These are phyloP conservation scores for Coprinellus micaceus DNA, from an alignment of 768 basidiomycete species.

Conservation along the genomic window DNA sequence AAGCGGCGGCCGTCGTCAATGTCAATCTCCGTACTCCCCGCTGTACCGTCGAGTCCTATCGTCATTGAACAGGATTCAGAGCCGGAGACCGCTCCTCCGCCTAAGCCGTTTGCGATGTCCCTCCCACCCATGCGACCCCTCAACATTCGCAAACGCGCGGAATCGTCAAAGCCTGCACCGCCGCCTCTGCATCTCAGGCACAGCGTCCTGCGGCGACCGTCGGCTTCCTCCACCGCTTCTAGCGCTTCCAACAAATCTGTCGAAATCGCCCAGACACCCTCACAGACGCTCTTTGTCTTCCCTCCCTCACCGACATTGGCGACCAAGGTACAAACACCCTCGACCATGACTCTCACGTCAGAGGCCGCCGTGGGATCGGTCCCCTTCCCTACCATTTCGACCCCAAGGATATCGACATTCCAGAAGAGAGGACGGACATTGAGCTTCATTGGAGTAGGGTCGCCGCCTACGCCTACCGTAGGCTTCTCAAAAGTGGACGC, in stretches of 20 bases:
- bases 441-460: constrained; percentile 70
- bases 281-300: constrained; percentile 84
- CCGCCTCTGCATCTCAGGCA: constrained; percentile 53
- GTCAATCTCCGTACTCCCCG: constrained; percentile 58
- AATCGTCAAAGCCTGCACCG: constrained; percentile 51
- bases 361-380: constrained; percentile 37
- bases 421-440: constrained; percentile 58
- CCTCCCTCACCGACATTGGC: constrained; percentile 67
- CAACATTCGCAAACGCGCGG: constrained; percentile 40
- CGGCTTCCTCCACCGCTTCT: constrained; percentile 31
- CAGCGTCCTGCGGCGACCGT: constrained; percentile 7
- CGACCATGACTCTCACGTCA: constrained; percentile 79
- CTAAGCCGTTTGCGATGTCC: neutral
- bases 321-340: constrained; percentile 54
- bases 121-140: constrained; percentile 10
- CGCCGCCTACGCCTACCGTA: constrained; percentile 71
- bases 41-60: constrained; percentile 72
- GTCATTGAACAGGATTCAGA: constrained; percentile 24
- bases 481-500: constrained; percentile 83
- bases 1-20: constrained; percentile 53
- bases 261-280: constrained; percentile 45
- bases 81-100: neutral
- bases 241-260: constrained; percentile 24
- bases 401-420: constrained; percentile 70
- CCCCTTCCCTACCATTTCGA: constrained; percentile 56